Percentiles rank a stretch among this genome's conserved stretches.
phyloP scores from a whole-genome alignment of 2,329 filamentous ascomycete species.

The Fusarium armeniacum region DNA sequence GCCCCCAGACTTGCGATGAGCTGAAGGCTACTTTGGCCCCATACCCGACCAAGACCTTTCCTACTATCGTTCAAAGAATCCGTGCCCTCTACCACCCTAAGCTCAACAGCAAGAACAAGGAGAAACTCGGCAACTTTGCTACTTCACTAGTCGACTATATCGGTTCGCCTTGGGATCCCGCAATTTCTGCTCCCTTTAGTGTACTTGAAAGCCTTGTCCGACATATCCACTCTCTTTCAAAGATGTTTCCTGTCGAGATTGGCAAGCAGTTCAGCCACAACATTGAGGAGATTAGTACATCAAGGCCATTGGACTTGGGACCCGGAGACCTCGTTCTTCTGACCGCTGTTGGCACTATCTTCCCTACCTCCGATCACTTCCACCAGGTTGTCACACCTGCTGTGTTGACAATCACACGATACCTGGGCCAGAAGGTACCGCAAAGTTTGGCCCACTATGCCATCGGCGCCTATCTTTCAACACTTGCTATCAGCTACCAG shows the following conservation, averaged over 20 bases:
- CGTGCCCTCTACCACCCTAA: slow-evolving; percentile 93
- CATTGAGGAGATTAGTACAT: slow-evolving; percentile 68
- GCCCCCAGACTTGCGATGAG: slow-evolving; percentile 82
- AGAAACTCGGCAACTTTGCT: slow-evolving; percentile 79
- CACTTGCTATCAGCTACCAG: slow-evolving; percentile 86
- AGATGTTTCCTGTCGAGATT: slow-evolving; percentile 84
- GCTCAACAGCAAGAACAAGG: slow-evolving; percentile 86
- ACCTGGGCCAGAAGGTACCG: slow-evolving; percentile 82
- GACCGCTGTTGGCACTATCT: slow-evolving; percentile 85
- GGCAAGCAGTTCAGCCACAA: slow-evolving; percentile 82
- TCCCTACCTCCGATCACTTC: slow-evolving; percentile 97
- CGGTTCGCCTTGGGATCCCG: slow-evolving; percentile 61
- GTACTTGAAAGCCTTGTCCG: slow-evolving; percentile 85
- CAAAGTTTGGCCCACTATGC: slow-evolving; percentile 75
- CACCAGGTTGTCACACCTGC: slow-evolving; percentile 94
- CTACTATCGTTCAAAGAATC: slow-evolving; percentile 88
- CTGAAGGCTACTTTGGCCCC: slow-evolving; percentile 75
- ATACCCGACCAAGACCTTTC: slow-evolving; percentile 74
- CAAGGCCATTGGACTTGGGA: slow-evolving; percentile 66
- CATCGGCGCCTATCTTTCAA: slow-evolving; percentile 82
- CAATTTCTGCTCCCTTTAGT: slow-evolving; percentile 69
- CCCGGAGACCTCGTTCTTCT: slow-evolving; percentile 85
- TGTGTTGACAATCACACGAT: slow-evolving; percentile 85
- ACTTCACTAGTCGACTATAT: slow-evolving; percentile 75
- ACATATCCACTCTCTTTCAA: slow-evolving; percentile 92